These are phyloP conservation scores for Lanmaoa pseudosensibilis DNA, from an alignment of 768 basidiomycete genomes.

Conservation along the genomic window DNA sequence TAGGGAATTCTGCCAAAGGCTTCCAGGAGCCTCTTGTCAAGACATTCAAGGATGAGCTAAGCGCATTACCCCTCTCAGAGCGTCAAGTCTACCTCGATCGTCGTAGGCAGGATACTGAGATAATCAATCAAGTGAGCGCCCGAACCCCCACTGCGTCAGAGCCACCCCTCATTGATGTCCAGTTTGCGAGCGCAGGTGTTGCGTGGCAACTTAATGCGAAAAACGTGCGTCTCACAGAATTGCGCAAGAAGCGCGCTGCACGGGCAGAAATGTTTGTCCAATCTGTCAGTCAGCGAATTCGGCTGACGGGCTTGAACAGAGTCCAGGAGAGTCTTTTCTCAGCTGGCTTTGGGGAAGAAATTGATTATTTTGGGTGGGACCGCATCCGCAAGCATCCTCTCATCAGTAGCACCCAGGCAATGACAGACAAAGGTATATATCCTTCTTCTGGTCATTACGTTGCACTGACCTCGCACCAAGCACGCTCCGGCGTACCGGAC, in stretches of 20 bases:
- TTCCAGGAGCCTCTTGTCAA: slow-evolving; percentile 22
- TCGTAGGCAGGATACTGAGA: slow-evolving; percentile 9
- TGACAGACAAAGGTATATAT: slow-evolving; percentile 24
- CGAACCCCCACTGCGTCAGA: not conserved
- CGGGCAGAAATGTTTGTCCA: slow-evolving; percentile 29
- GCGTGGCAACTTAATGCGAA: slow-evolving; percentile 26
- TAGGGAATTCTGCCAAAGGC: slow-evolving; percentile 22
- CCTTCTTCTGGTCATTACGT: not conserved
- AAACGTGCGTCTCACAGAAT: slow-evolving; percentile 16
- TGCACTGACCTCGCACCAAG: slow-evolving; percentile 19
- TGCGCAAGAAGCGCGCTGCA: slow-evolving; percentile 26
- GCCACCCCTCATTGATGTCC: slow-evolving; percentile 7
- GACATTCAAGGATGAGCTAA: slow-evolving; percentile 16
- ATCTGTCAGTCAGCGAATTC: not conserved
- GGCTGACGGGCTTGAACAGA: slow-evolving; percentile 15
- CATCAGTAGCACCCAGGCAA: slow-evolving; percentile 25
- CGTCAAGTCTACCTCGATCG: slow-evolving; percentile 23
- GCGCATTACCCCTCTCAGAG: slow-evolving; percentile 10
- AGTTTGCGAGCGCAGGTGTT: slow-evolving; percentile 30
- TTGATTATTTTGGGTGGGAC: slow-evolving; percentile 32
- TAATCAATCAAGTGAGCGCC: slow-evolving; percentile 12
- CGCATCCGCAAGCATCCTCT: slow-evolving; percentile 31
- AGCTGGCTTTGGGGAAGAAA: slow-evolving; percentile 27
- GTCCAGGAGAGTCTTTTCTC: slow-evolving; percentile 19
- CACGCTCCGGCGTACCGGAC: slow-evolving; percentile 12